A percentile compares a stretch with the other conserved stretches of the same genome.
phyloP scores from a whole-genome alignment of 164 flowering plant genomes.

The Buxus sempervirens region DNA sequence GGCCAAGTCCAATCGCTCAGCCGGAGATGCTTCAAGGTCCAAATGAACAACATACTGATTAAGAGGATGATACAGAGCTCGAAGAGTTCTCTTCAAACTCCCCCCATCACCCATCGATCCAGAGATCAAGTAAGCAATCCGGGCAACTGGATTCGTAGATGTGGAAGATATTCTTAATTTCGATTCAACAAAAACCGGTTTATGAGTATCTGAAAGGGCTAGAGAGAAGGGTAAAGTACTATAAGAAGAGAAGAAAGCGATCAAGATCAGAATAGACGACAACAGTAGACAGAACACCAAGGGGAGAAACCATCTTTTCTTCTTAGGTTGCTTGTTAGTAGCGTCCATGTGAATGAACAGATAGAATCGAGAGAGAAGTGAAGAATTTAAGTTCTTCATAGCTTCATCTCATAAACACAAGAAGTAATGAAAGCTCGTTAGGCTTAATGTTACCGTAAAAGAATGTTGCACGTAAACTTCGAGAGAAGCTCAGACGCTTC shows the following conservation, averaged over 20 bases:
- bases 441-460: no score
- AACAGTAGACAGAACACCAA: conserved; percentile 25
- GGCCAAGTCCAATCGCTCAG: conserved; percentile 57
- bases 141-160: conserved; percentile 35
- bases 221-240: conserved; percentile 5
- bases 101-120: conserved; percentile 68
- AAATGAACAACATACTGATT: conserved; percentile 75
- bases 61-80: conserved; percentile 71
- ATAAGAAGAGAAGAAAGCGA: conserved; percentile 29
- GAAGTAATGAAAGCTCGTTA: background rate
- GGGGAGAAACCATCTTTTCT: conserved; percentile 46
- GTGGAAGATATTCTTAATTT: conserved; percentile 32
- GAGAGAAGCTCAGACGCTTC: background rate
- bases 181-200: conserved; percentile 58
- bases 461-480: background rate
- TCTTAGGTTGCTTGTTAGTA: conserved; percentile 33
- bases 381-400: conserved; percentile 10
- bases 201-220: conserved; percentile 5
- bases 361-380: conserved; percentile 3
- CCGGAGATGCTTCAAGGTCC: conserved; percentile 60
- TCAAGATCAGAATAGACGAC: conserved; percentile 26
- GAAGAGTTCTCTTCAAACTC: conserved; percentile 55
- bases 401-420: background rate
- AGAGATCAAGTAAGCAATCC: conserved; percentile 69
- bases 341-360: conserved; percentile 21